A percentile compares a stretch with the other conserved stretches of the same genome.
phyloP scores from a whole-genome alignment of 2,329 filamentous ascomycete genomes.

The Eutypella sp. region DNA sequence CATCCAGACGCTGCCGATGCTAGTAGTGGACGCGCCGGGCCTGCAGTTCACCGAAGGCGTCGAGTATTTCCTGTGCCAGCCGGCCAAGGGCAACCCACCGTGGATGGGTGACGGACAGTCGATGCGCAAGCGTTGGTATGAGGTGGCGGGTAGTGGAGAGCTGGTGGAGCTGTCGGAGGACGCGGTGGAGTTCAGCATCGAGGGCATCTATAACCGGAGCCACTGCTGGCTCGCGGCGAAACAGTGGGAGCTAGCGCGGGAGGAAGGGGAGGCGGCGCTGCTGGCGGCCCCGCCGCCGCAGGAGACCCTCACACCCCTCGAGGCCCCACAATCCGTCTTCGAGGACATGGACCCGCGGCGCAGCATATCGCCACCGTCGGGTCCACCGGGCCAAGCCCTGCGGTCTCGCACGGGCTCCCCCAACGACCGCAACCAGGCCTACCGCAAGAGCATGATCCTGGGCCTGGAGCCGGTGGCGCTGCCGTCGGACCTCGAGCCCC shows the following conservation, averaged over 20 bases:
- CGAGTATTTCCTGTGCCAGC: constrained; percentile 78
- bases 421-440: constrained; percentile 16
- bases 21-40: constrained; percentile 70
- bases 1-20: constrained; percentile 70
- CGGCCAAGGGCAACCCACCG: constrained; percentile 65
- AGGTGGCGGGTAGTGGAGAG: constrained; percentile 60
- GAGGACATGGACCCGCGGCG: constrained; percentile 25
- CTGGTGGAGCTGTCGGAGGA: constrained; percentile 56
- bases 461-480: constrained; percentile 27
- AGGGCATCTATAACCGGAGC: constrained; percentile 30
- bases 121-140: constrained; percentile 68
- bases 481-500: constrained; percentile 13
- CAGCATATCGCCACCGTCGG: constrained; percentile 23
- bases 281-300: constrained; percentile 13
- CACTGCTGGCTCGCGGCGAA: constrained; percentile 31
- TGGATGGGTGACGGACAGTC: constrained; percentile 65
- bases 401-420: constrained; percentile 21
- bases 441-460: constrained; percentile 28
- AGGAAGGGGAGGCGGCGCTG: constrained; percentile 6
- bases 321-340: constrained; percentile 27
- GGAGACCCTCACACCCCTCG: constrained; percentile 21
- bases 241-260: constrained; percentile 24
- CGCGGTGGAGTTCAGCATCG: constrained; percentile 43
- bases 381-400: constrained; percentile 21
- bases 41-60: constrained; percentile 65